phyloP scores from a whole-genome alignment of 768 basidiomycete species.

The Kwoniella pini region DNA sequence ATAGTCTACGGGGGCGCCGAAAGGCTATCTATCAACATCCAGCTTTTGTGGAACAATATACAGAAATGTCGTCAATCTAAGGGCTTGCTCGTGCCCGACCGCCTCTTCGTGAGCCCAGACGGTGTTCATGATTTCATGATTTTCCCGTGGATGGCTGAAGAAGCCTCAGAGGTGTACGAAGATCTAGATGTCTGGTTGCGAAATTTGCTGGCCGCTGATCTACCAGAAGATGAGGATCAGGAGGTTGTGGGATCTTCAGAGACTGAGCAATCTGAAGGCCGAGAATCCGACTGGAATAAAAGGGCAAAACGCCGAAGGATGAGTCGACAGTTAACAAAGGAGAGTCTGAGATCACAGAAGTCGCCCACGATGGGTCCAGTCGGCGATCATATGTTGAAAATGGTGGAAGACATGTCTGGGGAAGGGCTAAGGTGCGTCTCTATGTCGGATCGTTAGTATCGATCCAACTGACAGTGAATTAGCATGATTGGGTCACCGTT shows the following conservation, averaged over 20 bases:
- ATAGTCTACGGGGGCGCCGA: conserved; percentile 44
- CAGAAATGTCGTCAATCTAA: conserved; percentile 3
- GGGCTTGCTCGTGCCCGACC: conserved; percentile 1
- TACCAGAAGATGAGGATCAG: conserved; percentile 14
- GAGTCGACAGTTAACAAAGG: conserved; percentile 8
- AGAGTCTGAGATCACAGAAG: conserved; percentile 21
- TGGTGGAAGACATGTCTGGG: conserved; percentile 34
- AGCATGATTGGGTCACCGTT: conserved; percentile 16
- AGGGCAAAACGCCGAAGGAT: conserved; percentile 6
- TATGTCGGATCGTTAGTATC: not conserved
- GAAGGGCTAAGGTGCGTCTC: conserved; percentile 34
- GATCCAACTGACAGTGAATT: not conserved
- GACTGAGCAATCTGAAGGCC: not conserved
- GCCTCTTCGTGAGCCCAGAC: conserved; percentile 25
- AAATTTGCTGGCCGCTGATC: conserved; percentile 24
- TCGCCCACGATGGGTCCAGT: conserved; percentile 32
- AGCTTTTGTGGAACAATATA: conserved; percentile 33
- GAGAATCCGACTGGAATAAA: conserved; percentile 6
- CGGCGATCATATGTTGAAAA: conserved; percentile 22
- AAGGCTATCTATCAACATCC: conserved; percentile 35
- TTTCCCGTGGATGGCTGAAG: conserved; percentile 47
- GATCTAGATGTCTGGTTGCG: conserved; percentile 41
- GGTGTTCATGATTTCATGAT: conserved; percentile 46
- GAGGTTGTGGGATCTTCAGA: not conserved
- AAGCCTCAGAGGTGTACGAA: conserved; percentile 37